Evolutionary conservation across 257 asterid genomes (phyloP), one percentile per base, ranked within the genome.

Genomic region (Solanum chaucha): DNA sequence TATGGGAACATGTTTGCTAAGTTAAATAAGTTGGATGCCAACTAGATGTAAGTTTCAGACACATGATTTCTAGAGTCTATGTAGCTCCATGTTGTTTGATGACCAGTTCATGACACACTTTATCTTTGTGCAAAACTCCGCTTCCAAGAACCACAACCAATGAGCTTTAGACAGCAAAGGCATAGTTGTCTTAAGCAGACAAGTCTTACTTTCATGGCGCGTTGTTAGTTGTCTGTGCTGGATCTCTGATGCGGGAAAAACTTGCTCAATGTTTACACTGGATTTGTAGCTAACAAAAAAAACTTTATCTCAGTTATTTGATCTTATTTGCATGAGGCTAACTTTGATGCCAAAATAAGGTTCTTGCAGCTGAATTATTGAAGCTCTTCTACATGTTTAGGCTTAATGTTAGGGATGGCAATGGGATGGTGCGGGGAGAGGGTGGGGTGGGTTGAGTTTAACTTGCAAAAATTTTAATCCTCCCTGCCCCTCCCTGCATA

Each of bases 111-210:
- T n/a, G 59, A 34, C 68, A 12, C 68, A 24, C 72, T 65, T 58
- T 20, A 22, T 38, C 19, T 65, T 82, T 70, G 6, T 44, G 90
- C 93, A 93, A 95, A 92, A 92, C 34, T 3, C 90, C 4, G 86
- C 87, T 3, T 17, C 89, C 0, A 88, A 90, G 88, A 91, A 17
- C 91, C 91, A 1, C 90, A 85, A 82, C 93, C 92, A 9, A 80
- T 48, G 65, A 26, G 41, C 88, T 85, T 92, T 92, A 20, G 98
- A 93, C 89, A 87, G 95, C 92, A 88, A 94, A 94, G 84, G 96
- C 93, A 20, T 94, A 84, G 87, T 67, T 67, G 36, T 26, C 28
- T n/a, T 67, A 61, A 77, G 83, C 83, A 41, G 59, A 41, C n/a
- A 4, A 41, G 61, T 77, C 19, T 77, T 6, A n/a, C 9, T 77